Base-by-base conservation (phyloP, 2,329 filamentous ascomycete species). In the Teratosphaeria destructans region DNA sequence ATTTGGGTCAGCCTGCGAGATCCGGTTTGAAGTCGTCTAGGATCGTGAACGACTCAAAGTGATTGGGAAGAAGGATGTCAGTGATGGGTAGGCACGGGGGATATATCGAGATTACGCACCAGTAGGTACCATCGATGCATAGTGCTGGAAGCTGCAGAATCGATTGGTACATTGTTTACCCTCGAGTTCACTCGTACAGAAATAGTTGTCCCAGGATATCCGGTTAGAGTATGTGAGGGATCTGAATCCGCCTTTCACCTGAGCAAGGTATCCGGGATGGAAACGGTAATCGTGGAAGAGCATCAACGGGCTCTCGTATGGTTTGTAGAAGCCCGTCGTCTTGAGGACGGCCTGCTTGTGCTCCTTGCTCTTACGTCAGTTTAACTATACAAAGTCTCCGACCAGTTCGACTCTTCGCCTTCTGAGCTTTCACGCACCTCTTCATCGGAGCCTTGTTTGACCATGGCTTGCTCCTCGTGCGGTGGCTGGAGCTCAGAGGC, bases 201-300 rank as follows among this genome's bases (percentile, higher is more conserved):
- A 71, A 62, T 83, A 82, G 66, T 82, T 85, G 62, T 84, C 80
- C 27, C 85, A 80, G 71, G 96, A 85, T 74, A 99, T 95, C 66
- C 86, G 87, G 75, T 95, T 89, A 76, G 90, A 96, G 77, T 93
- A 97, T 52, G 92, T 97, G 78, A 95, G 81, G 64, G 94, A 97
- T 71, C 88, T 86, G 70, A 91, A 87, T 52, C 93, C 93, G 63
- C 86, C 87, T 59, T 83, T 72, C 60, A 96, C 85, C 59, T 83
- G 78, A 56, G 87, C 74, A 64, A 80, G 78, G 75, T 86, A 97
- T 57, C 83, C 79, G 35, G 90, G 29, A 71, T 97, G 92, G 72
- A 93, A 96, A 66, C 93, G 90, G 75, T 89, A 99, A 43, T 89
- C 87, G 72, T 85, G 90, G 74, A 97, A 96, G 66, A 83, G 82